Evolutionary conservation across 192 early-diverging fungal genomes (phyloP), one percentile per base, ranked within the genome.

Genomic region (Tieghemiomyces parasiticus): DNA sequence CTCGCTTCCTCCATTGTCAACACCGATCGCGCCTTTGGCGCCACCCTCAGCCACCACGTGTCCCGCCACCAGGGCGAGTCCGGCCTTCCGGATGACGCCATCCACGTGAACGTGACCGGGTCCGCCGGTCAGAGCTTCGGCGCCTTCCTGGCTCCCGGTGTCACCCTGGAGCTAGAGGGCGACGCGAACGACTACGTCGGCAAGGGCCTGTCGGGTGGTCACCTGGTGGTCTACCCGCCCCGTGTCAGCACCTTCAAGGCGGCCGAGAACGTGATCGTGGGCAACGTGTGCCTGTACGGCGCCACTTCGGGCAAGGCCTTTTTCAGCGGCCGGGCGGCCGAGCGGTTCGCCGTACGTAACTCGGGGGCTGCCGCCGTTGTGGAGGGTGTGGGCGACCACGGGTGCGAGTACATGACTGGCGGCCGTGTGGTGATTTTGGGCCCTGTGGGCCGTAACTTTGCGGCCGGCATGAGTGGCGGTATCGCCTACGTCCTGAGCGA

Each of bases 351-450:
- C 59, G 95, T 98, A 58, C 84, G 95, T 70, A 98, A 98, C 74
- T 95, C 92, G n/a, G 95, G 95, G 60, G 95, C 93, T 25, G 76
- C 78, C 48, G 91, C 92, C 44, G 93, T 98, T 6, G 87, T 91
- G 35, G 95, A 98, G 72, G 95, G 95, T 61, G 83, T 86, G 29
- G 95, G 95, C 64, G 95, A 98, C 78, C 95, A 98, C 70, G 95
- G 93, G 56, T 96, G 93, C 74, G 95, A 98, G 79, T 98, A 98
- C 78, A 98, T 98, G 95, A 98, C 95, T 8, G 95, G 95, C 47
- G 95, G 95, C 47, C 79, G 91, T 38, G 86, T 88, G 38, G 77
- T 98, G 31, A 81, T 98, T 33, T 76, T 98, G 8, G 95, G 93
- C 62, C 54, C 56, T 29, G 88, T 87, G 24, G 95, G 95, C 13